Evolutionary conservation across 2,329 filamentous ascomycete genomes (phyloP), one percentile per base, ranked within the genome.

Genomic region (Diaporthe destruens): DNA sequence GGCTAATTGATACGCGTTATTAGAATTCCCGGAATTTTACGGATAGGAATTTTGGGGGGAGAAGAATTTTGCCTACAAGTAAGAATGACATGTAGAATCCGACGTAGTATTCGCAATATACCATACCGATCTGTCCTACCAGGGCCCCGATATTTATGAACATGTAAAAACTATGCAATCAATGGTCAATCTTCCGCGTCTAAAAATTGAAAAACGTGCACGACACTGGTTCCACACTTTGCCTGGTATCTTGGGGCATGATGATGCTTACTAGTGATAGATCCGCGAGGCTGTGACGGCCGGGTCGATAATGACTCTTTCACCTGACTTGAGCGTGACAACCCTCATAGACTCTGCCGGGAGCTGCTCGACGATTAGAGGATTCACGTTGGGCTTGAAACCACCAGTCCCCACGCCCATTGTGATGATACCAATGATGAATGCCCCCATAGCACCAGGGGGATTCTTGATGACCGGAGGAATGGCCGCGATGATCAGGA

Each of bases 361-460:
- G 73, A 91, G 87, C 79, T 93, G 91, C 77, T 93, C 91, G 25
- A 90, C 89, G 74, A 93, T 90, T 32, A 93, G 82, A 1, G 90
- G 90, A 23, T 88, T 89, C 69, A 94, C 89, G 76, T 94, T 95
- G 54, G 91, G 82, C 83, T 94, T 94, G 85, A 94, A 94, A 73
- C 92, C 91, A 74, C 92, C 92, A 0, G 92, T 93, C 51, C 92
- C 92, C 16, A 94, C 80, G 29, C 85, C 85, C 68, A 87, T 65
- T 1, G 44, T 65, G 12, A 87, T 76, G 69, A 87, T 82, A 11
- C 90, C 91, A 78, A 94, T 86, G 71, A 93, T 85, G 72, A 94
- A 89, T 25, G 88, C 88, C 0, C 85, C 44, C 61, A 65, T 63
- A 2, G 55, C 55, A 42, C 59, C 44, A 20, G 42, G 49, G 5